Conservation (phyloP, 495 filamentous ascomycete species). For the Xylaria intraflava region DNA sequence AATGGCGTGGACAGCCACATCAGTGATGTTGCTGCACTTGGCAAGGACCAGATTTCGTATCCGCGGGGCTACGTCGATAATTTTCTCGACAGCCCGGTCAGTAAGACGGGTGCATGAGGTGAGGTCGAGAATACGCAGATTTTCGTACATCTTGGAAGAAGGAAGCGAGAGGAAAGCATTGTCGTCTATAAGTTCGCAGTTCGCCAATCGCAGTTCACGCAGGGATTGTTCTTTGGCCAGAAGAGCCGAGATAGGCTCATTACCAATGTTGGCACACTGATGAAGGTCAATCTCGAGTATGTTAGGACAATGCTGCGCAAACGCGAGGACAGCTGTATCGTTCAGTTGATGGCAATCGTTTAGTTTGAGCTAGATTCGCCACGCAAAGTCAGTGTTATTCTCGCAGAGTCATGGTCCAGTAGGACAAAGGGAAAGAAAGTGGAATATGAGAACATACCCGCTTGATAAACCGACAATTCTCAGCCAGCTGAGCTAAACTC, state of each 20-base stretch:
- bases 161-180: conserved; percentile 80
- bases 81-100: conserved; percentile 80
- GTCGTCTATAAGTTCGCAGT: conserved; percentile 77
- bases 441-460: conserved; percentile 52
- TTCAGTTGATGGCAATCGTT: conserved; percentile 79
- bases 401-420: neutral
- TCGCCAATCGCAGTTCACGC: conserved; percentile 79
- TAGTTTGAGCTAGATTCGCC: conserved; percentile 68
- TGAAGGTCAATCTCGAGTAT: conserved; percentile 96
- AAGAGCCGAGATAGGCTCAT: conserved; percentile 71
- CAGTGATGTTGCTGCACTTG: conserved; percentile 89
- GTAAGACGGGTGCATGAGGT: conserved; percentile 77
- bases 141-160: conserved; percentile 61
- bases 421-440: neutral
- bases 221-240: conserved; percentile 70
- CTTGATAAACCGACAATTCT: conserved; percentile 80
- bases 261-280: conserved; percentile 71
- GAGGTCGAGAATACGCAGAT: conserved; percentile 87
- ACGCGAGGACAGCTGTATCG: conserved; percentile 71
- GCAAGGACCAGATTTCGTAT: conserved; percentile 88
- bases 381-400: conserved; percentile 19
- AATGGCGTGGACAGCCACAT: conserved; percentile 81
- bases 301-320: conserved; percentile 80
- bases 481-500: conserved; percentile 72
- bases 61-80: conserved; percentile 77